Evolutionary conservation across 2,329 filamentous ascomycete genomes (phyloP).

Genomic region (Aspergillus ochraceus): DNA sequence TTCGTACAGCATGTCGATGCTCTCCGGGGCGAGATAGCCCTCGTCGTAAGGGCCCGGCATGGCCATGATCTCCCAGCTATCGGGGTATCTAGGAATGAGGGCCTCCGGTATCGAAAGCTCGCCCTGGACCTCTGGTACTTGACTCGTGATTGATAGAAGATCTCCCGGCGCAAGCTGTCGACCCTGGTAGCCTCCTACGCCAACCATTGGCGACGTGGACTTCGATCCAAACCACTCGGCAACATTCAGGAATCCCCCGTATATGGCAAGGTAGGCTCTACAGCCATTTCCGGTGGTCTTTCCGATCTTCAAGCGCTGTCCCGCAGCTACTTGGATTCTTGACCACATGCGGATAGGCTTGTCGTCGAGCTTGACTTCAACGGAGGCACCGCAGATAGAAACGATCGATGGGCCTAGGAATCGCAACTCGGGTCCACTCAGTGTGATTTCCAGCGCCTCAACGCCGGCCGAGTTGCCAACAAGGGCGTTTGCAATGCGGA

Average conservation of each 20-base stretch:
- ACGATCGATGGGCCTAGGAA: conserved; percentile 58
- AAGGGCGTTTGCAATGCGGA: conserved; percentile 59
- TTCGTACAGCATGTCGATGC: conserved; percentile 58
- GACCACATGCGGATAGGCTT: conserved; percentile 56
- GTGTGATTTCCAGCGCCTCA: conserved; percentile 61
- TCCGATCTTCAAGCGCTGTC: conserved; percentile 57
- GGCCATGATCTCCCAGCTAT: conserved; percentile 53
- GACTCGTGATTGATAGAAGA: conserved; percentile 48
- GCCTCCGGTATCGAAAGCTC: conserved; percentile 44
- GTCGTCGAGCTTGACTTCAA: conserved; percentile 55
- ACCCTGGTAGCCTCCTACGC: conserved; percentile 61
- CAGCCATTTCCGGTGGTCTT: conserved; percentile 55
- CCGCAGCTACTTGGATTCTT: conserved; percentile 50
- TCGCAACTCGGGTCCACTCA: conserved; percentile 59
- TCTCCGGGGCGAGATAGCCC: conserved; percentile 53
- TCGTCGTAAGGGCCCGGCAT: conserved; percentile 60
- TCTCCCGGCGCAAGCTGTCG: conserved; percentile 57
- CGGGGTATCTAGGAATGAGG: conserved; percentile 51
- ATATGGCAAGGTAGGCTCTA: conserved; percentile 59
- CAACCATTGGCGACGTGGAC: conserved; percentile 58
- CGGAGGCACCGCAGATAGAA: conserved; percentile 57
- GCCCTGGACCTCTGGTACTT: conserved; percentile 33
- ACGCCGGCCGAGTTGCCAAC: conserved; percentile 55
- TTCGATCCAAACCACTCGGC: conserved; percentile 61
- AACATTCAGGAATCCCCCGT: conserved; percentile 56